Percentiles rank a stretch among this genome's conserved stretches.
phyloP scores from a whole-genome alignment of 2,329 filamentous ascomycete species.

The Hypoxylon sp. region DNA sequence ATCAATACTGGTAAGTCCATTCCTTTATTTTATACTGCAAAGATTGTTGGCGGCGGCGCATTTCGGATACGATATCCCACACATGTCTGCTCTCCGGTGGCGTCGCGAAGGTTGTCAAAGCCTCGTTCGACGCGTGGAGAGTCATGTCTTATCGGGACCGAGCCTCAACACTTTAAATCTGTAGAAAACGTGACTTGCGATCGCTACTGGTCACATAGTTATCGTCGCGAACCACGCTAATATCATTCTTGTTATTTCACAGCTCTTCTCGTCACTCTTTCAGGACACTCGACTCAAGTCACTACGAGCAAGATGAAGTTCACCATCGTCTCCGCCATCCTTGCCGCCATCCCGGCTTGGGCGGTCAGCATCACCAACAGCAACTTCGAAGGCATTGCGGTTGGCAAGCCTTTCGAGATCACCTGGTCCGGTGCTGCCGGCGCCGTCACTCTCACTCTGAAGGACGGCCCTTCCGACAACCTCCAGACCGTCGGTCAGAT shows the following conservation, averaged over 20 bases:
- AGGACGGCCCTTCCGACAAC: constrained; percentile 56
- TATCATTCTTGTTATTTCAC: constrained; percentile 10
- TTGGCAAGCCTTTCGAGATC: constrained; percentile 61
- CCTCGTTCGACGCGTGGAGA: constrained; percentile 17
- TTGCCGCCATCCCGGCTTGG: constrained; percentile 54
- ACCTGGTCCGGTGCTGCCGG: constrained; percentile 60
- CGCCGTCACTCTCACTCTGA: constrained; percentile 60
- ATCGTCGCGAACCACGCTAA: constrained; percentile 20
- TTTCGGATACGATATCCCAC: constrained; percentile 16
- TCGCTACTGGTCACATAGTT: constrained; percentile 12
- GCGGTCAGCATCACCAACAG: constrained; percentile 56
- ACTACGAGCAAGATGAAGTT: constrained; percentile 55
- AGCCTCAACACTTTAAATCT: constrained; percentile 6
- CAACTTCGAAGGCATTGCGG: constrained; percentile 54
- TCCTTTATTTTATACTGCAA: constrained; percentile 14
- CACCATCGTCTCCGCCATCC: constrained; percentile 47
- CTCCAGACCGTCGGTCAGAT: constrained; percentile 57
- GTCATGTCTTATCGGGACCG: constrained; percentile 12
- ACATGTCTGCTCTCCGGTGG: constrained; percentile 5
- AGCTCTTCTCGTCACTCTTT: constrained; percentile 46
- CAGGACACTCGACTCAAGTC: constrained; percentile 37
- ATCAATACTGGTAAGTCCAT: constrained; percentile 45
- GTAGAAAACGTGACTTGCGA: constrained; percentile 8
- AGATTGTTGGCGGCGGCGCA: neutral
- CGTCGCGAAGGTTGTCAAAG: constrained; percentile 26